These are phyloP conservation scores for Capniomyces stellatus DNA, from an alignment of 371 early-diverging fungal genomes.

Conservation along the genomic window DNA sequence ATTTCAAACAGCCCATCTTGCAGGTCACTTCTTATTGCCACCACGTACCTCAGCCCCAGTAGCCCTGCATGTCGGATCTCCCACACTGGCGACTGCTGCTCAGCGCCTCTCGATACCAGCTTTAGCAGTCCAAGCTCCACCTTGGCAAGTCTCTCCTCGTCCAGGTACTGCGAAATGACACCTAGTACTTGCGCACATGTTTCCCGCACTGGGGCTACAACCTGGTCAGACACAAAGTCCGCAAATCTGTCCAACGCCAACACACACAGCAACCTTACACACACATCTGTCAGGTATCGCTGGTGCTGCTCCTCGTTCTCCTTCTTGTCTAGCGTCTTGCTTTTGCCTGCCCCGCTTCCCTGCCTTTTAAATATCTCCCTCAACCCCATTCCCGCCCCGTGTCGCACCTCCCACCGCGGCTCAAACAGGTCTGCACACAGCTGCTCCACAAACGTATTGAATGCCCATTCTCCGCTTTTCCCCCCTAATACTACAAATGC, in stretches of 20 bases:
- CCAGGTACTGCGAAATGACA: conserved; percentile 54
- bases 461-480: conserved; percentile 60
- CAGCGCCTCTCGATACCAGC: conserved; percentile 8
- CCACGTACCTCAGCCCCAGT: conserved; percentile 84
- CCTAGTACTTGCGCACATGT: conserved; percentile 88
- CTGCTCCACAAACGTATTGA: conserved; percentile 75
- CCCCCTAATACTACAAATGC: conserved; percentile 15
- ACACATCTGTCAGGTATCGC: conserved; percentile 68
- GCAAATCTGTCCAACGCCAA: conserved; percentile 89
- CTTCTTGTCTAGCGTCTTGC: conserved; percentile 13
- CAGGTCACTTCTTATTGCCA: conserved; percentile 78
- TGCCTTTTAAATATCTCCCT: conserved; percentile 74
- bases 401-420: conserved; percentile 85
- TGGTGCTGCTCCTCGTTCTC: conserved; percentile 50
- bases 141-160: conserved; percentile 11
- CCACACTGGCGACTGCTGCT: conserved; percentile 42
- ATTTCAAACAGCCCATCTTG: conserved; percentile 45
- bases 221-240: conserved; percentile 91
- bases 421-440: conserved; percentile 81
- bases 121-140: conserved; percentile 17
- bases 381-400: conserved; percentile 90
- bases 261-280: conserved; percentile 75
- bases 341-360: conserved; percentile 65
- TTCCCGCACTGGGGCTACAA: conserved; percentile 89
- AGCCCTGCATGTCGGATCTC: conserved; percentile 86